Base-by-base conservation (phyloP, 345 rosid genomes). In the Limnanthes douglasii region DNA sequence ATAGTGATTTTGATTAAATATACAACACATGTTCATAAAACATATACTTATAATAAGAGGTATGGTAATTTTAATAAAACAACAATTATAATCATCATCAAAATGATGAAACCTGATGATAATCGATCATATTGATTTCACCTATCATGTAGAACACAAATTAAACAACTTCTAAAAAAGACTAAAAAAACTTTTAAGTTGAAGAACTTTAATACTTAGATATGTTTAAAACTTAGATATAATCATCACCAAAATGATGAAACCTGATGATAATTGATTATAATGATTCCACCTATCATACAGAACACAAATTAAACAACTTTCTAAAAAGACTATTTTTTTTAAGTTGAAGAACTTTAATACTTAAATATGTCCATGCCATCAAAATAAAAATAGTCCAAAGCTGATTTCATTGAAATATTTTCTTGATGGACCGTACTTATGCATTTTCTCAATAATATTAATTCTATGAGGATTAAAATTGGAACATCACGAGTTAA, bases 321-420 rank as follows among this genome's bases (percentile, higher is more conserved):
- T 26, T 32, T 21, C 11, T 5, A 6, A 6, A 18, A 11, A 26
- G n/a, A 11, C 29, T 25, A 2, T 6, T 43, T 4, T 0, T 4
- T 8, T 9, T 12, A 1, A 13, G 31, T 36, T 25, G 17, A 11
- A 6, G 50, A 24, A 20, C 36, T 61, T 86, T 60, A 90, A 64
- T 61, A 90, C 43, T 84, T 93, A 46, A 90, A 83, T 65, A 79
- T 79, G 75, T 83, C 97, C 32, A 83, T 86, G 57, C 66, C 62
- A 55, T 77, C 86, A 33, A 88, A 79, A 53, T 68, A 88, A 15
- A 86, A 86, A 61, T 88, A 95, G 19, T 76, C 93, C 36, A 88
- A 62, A 14, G 95, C 97, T 32, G 76, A 69, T 60, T 76, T 88
- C 18, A 95, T 93, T 9, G 93, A 74, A 31, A 83, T 83, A 58